These are phyloP conservation scores for Aspergillus ellipticus DNA, from an alignment of 495 filamentous ascomycete species.

Conservation along the genomic window DNA sequence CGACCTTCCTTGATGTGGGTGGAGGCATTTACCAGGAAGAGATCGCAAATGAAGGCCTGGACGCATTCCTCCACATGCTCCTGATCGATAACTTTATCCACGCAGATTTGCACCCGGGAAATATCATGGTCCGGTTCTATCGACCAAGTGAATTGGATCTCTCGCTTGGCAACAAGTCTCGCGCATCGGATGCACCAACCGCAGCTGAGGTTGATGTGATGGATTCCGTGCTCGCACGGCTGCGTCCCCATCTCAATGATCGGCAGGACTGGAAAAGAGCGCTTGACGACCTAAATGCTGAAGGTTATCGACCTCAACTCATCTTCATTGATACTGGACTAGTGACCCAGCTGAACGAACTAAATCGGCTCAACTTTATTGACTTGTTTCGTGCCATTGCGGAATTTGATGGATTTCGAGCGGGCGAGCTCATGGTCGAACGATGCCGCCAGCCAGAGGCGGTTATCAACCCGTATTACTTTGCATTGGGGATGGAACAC, in stretches of 20 bases:
- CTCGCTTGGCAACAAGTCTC: slow-evolving; percentile 49
- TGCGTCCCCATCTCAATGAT: slow-evolving; percentile 67
- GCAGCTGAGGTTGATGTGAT: slow-evolving; percentile 67
- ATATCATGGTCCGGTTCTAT: slow-evolving; percentile 99
- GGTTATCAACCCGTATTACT: slow-evolving; percentile 83
- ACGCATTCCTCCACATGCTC: slow-evolving; percentile 97
- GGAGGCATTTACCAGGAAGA: slow-evolving; percentile 91
- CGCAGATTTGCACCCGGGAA: slow-evolving; percentile 96
- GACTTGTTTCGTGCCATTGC: slow-evolving; percentile 95
- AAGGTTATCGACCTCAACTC: slow-evolving; percentile 89
- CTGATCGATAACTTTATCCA: slow-evolving; percentile 98
- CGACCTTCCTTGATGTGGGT: slow-evolving; percentile 84
- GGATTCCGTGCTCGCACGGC: slow-evolving; percentile 73
- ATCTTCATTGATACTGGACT: slow-evolving; percentile 98
- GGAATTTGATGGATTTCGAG: slow-evolving; percentile 95
- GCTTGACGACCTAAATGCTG: slow-evolving; percentile 73
- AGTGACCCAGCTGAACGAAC: slow-evolving; percentile 86
- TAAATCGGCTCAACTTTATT: slow-evolving; percentile 86
- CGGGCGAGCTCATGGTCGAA: slow-evolving; percentile 93
- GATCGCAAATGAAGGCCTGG: slow-evolving; percentile 91
- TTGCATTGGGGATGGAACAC: slow-evolving; percentile 95
- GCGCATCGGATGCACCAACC: slow-evolving; percentile 51
- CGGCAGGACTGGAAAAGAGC: slow-evolving; percentile 66
- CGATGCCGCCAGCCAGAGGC: slow-evolving; percentile 86
- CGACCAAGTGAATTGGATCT: slow-evolving; percentile 69